Percentiles rank a stretch among this genome's conserved stretches.
Conservation (phyloP, 495 filamentous ascomycete species). For the Baudoinia panamericana region DNA sequence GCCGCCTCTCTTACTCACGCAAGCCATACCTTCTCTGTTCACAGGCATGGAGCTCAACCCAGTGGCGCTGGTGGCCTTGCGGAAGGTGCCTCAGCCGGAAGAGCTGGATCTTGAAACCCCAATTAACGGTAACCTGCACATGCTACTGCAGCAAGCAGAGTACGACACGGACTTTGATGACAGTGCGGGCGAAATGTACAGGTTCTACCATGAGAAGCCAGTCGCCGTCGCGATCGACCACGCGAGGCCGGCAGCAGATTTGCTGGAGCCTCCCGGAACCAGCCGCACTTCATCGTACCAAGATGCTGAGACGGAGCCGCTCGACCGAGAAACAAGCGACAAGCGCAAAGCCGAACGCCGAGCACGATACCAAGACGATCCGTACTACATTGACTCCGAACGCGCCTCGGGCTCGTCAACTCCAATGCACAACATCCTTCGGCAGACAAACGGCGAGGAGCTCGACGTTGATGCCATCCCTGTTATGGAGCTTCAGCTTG, state of each 20-base stretch:
- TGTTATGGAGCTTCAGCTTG: conserved; percentile 77
- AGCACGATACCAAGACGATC: conserved; percentile 79
- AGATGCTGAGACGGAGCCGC: conserved; percentile 41
- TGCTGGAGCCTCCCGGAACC: conserved; percentile 26
- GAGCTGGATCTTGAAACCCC: conserved; percentile 60
- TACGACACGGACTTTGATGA: conserved; percentile 35
- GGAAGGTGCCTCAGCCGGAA: conserved; percentile 68
- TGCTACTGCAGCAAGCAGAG: conserved; percentile 48
- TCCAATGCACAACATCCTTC: conserved; percentile 57
- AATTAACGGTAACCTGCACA: conserved; percentile 64
- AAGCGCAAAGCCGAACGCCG: conserved; percentile 48
- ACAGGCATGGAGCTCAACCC: conserved; percentile 78
- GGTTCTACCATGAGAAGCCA: conserved; percentile 54
- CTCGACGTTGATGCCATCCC: conserved; percentile 89
- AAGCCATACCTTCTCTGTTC: conserved; percentile 80
- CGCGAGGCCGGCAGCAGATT: conserved; percentile 34
- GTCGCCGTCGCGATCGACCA: conserved; percentile 3
- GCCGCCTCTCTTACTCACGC: conserved; percentile 66
- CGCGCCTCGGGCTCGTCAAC: conserved; percentile 46
- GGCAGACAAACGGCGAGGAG: conserved; percentile 53
- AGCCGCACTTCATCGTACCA: conserved; percentile 45
- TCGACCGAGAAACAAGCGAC: conserved; percentile 50
- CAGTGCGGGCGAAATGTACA: conserved; percentile 51
- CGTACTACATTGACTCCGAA: conserved; percentile 71
- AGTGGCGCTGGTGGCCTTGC: conserved; percentile 68